Base-by-base conservation (phyloP, 148 eudicot genomes). In the Camellia japonica region DNA sequence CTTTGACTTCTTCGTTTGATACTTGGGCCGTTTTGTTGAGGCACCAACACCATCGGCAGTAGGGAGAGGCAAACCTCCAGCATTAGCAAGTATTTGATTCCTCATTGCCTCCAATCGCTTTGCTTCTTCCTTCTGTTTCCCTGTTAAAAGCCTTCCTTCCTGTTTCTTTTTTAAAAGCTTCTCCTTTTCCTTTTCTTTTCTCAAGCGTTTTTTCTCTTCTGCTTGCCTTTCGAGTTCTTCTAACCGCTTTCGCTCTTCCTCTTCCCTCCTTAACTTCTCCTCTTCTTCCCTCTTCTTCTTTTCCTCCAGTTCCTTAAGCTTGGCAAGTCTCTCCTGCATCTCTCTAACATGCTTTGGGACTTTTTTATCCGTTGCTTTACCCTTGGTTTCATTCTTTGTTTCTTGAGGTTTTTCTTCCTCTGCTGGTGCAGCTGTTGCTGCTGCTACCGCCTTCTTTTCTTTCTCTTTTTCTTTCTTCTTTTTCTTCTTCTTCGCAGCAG, bases 261-360 rank as follows among this genome's bases (percentile, higher is more conserved):
- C 97, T 85, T 93, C 97, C 86, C 91, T 92, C 85, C 83, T 90
- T 65, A 85, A 74, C 85, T 76, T 87, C 83, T 93, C 99, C 83
- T 93, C 97, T 84, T 95, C 97, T 87, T 93, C 97, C 82, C 86
- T 90, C 82, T 86, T 88, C 83, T 82, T 84, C 77, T 80, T 91
- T 80, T 95, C 98, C 77, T 88, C 93, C 58, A 90, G 90, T 81
- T 93, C 97, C 82, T 91, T 87, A 41, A 87, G 85, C 78, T 82
- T 92, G 59, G 94, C 93, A 73, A 95, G 89, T 79, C 89, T 87
- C 89, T 95, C 99, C 82, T 92, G 99, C 97, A 93, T 93, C 87
- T 90, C 97, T 80, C 93, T 89, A 2, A 93, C 92, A 84, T 92
- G 93, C 85, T 89, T 92, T 3, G 99, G 92, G 47, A 93, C 84